phyloP scores from a whole-genome alignment of 1,139 yeast genomes.

The Zygoascus meyerae region DNA sequence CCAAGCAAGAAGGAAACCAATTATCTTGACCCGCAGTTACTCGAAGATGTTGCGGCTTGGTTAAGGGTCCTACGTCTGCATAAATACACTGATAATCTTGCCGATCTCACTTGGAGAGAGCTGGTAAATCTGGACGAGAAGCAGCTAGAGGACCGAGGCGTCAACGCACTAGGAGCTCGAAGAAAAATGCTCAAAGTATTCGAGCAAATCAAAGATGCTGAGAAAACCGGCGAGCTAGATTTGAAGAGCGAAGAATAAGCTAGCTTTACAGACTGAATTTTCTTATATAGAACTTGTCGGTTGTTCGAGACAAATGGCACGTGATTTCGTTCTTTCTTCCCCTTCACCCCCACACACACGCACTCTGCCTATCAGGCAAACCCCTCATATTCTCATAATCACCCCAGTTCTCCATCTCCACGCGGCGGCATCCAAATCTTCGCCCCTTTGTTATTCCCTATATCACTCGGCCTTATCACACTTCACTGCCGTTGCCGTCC shows the following conservation, averaged over 20 bases:
- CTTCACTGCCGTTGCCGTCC: no score
- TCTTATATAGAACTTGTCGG: no score
- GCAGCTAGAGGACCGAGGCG: constrained; percentile 72
- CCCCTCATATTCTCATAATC: no score
- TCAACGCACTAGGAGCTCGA: constrained; percentile 90
- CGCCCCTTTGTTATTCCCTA: no score
- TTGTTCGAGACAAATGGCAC: no score
- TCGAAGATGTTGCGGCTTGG: constrained; percentile 88
- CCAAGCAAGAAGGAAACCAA: constrained; percentile 44
- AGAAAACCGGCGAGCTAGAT: constrained; percentile 6
- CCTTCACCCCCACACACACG: no score
- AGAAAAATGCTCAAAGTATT: constrained; percentile 88
- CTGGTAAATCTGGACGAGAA: constrained; percentile 66
- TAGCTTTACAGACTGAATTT: no score
- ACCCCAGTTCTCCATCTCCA: no score
- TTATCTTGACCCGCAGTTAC: constrained; percentile 50
- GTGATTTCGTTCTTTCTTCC: background rate
- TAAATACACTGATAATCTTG: constrained; percentile 82
- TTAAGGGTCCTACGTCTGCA: constrained; percentile 81
- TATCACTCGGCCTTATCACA: no score
- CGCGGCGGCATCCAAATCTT: no score
- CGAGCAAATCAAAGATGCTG: constrained; percentile 59
- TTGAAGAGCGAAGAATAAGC: no score
- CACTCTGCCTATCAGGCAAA: no score
- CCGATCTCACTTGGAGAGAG: constrained; percentile 71